phyloP scores from a whole-genome alignment of 208 protist species.

The Angomonas deanei region DNA sequence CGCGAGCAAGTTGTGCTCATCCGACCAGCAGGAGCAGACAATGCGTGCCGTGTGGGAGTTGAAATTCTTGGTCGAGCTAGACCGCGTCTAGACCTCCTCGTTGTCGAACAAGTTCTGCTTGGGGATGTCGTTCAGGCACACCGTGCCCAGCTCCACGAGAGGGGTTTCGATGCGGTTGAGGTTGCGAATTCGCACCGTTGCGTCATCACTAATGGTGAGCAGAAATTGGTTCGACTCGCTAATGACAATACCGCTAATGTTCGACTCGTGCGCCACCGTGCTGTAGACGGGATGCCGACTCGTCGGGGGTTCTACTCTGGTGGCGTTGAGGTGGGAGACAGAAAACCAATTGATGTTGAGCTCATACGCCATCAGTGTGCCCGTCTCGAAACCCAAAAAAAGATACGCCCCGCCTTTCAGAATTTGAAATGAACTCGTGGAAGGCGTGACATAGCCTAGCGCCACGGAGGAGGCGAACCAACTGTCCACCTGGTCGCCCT shows the following conservation, averaged over 20 bases:
- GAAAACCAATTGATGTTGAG: slow-evolving; percentile 65
- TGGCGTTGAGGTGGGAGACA: slow-evolving; percentile 34
- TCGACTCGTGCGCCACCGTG: slow-evolving; percentile 29
- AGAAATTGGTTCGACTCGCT: slow-evolving; percentile 44
- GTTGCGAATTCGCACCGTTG: slow-evolving; percentile 52
- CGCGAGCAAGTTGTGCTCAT: slow-evolving; percentile 37
- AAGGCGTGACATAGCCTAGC: slow-evolving; percentile 24
- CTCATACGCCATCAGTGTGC: slow-evolving; percentile 61
- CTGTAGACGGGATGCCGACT: slow-evolving; percentile 42
- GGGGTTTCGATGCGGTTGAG: slow-evolving; percentile 54
- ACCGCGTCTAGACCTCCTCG: background rate
- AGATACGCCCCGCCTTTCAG: slow-evolving; percentile 30
- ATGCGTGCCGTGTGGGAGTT: slow-evolving; percentile 49
- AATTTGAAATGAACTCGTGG: background rate
- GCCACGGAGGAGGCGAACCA: slow-evolving; percentile 69
- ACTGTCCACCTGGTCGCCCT: background rate
- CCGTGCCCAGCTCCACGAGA: slow-evolving; percentile 46
- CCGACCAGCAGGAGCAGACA: slow-evolving; percentile 61
- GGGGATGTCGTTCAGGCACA: slow-evolving; percentile 5
- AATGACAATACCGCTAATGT: slow-evolving; percentile 51
- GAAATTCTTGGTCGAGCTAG: background rate
- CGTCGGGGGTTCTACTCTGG: slow-evolving; percentile 53
- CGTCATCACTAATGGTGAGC: slow-evolving; percentile 67
- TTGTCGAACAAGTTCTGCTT: background rate
- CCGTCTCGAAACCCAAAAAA: slow-evolving; percentile 70